A percentile compares a stretch with the other conserved stretches of the same genome.
Conservation (phyloP, 129 eudicot species). For the Flaveria robusta region DNA sequence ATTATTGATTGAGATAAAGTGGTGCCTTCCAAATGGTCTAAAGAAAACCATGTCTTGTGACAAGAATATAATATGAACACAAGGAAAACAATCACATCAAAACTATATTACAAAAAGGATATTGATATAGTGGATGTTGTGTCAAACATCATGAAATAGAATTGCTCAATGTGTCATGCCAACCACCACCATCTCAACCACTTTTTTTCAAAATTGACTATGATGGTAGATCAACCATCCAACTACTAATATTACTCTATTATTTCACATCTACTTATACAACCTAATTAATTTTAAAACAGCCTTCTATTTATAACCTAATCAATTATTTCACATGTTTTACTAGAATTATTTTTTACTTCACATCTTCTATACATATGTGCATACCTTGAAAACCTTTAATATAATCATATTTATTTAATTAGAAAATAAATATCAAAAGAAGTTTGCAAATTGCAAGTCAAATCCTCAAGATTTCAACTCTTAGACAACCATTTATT, state of each 20-base stretch:
- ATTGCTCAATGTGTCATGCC: constrained; percentile 40
- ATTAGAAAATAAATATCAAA: no score
- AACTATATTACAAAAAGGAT: constrained; percentile 15
- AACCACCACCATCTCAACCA: constrained; percentile 34
- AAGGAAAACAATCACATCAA: not conserved
- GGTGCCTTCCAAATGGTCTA: constrained; percentile 1
- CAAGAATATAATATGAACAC: not conserved
- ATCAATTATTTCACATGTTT: not conserved
- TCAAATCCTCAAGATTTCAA: no score
- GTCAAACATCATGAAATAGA: constrained; percentile 24
- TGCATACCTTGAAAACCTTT: no score
- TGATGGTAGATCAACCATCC: constrained; percentile 33
- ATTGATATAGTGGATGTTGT: constrained; percentile 22
- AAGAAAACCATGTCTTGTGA: not conserved
- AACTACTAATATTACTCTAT: not conserved
- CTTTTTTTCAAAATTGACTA: constrained; percentile 25
- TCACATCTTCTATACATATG: not conserved
- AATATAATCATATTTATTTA: no score
- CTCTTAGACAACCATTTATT: no score
- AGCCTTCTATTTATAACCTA: not conserved
- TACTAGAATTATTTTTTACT: not conserved
- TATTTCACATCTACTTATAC: constrained; percentile 5
- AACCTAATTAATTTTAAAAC: constrained; percentile 20
- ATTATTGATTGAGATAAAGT: not conserved
- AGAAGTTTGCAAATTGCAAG: no score